Evolutionary conservation across 352 stramenopile species (phyloP).

Genomic region (Globisporangium nagaii): DNA sequence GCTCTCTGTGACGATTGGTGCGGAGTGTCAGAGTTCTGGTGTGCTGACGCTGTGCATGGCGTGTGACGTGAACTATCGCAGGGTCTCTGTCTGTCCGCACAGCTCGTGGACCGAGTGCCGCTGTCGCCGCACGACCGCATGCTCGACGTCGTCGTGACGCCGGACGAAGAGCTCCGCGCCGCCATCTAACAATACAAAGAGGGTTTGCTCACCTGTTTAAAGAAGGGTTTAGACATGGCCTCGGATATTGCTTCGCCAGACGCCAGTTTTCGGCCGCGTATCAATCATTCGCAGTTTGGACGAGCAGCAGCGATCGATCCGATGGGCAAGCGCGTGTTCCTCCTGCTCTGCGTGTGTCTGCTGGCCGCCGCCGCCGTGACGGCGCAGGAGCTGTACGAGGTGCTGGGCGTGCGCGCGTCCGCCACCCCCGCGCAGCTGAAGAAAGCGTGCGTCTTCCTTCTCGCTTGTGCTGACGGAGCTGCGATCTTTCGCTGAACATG

Average conservation of each 20-base stretch:
- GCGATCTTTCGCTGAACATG: neutral
- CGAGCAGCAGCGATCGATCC: neutral
- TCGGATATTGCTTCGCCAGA: no score
- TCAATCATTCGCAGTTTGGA: neutral
- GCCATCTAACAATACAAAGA: no score
- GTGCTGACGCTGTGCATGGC: no score
- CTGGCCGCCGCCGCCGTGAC: slow-evolving; percentile 27
- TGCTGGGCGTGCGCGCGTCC: slow-evolving; percentile 51
- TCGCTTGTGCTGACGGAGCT: neutral
- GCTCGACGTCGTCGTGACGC: slow-evolving; percentile 66
- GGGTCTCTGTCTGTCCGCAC: slow-evolving; percentile 57
- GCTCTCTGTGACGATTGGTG: neutral
- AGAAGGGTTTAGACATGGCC: no score
- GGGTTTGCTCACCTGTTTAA: no score
- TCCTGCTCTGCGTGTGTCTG: slow-evolving; percentile 34
- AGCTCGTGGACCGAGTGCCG: slow-evolving; percentile 62
- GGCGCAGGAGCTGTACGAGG: slow-evolving; percentile 63
- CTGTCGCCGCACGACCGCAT: slow-evolving; percentile 54
- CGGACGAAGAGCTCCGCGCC: slow-evolving; percentile 38
- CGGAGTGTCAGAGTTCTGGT: neutral
- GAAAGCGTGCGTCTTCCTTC: slow-evolving; percentile 38
- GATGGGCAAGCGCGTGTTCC: neutral
- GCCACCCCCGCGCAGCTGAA: slow-evolving; percentile 59
- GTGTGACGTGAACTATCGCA: slow-evolving; percentile 20
- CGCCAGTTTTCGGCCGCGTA: no score